Evolutionary conservation across 352 stramenopile genomes (phyloP).

Genomic region (Phytophthora pini): DNA sequence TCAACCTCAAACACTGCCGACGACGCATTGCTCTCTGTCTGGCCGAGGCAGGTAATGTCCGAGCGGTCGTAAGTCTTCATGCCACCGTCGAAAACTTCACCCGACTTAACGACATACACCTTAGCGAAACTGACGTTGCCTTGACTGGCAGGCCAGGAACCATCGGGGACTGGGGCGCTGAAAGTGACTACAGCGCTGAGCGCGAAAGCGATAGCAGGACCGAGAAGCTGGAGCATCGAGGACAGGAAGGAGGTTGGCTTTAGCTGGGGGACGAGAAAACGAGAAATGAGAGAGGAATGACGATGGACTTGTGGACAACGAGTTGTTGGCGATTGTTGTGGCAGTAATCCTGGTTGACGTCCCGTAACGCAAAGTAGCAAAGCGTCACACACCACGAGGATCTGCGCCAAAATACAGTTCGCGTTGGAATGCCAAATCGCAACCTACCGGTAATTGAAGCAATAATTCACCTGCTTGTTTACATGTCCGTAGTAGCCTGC

Average conservation of each 20-base stretch:
- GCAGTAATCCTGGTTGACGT: no score
- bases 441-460: no score
- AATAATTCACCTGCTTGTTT: no score
- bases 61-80: constrained; percentile 1
- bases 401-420: no score
- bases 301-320: no score
- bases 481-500: no score
- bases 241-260: not conserved
- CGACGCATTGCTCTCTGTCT: not conserved
- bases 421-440: no score
- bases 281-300: not conserved
- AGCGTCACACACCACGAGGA: no score
- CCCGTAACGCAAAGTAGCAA: no score
- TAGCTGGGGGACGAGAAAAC: not conserved
- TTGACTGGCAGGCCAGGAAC: not conserved
- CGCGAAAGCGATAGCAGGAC: not conserved
- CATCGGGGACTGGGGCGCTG: not conserved
- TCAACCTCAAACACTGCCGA: not conserved
- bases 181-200: not conserved
- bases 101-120: constrained; percentile 1
- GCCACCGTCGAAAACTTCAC: not conserved
- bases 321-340: no score
- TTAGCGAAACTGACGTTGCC: not conserved
- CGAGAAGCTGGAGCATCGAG: not conserved
- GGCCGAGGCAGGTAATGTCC: not conserved